Evolutionary conservation across 306 rosid genomes (phyloP).

Genomic region (Trifolium subterraneum): DNA sequence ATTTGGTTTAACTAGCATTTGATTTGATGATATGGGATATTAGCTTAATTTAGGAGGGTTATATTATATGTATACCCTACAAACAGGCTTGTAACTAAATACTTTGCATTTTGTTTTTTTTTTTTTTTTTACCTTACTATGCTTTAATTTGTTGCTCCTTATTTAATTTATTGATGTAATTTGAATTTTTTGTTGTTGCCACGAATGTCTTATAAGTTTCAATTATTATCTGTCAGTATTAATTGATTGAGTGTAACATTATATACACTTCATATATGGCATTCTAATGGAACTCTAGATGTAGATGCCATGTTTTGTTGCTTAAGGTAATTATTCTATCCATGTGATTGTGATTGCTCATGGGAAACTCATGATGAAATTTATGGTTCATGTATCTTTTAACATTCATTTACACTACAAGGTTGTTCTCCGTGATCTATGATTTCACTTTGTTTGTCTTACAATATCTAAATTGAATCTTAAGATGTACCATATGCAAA

Average conservation of each 20-base stretch:
- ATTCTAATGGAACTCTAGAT: background rate
- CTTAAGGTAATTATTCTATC: background rate
- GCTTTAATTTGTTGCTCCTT: constrained; percentile 35
- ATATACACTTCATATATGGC: background rate
- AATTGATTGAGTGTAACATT: constrained; percentile 20
- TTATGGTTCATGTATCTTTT: background rate
- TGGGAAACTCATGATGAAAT: constrained; percentile 13
- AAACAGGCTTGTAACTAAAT: constrained; percentile 85
- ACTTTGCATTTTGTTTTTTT: constrained; percentile 53
- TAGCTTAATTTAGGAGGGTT: constrained; percentile 75
- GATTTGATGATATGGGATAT: constrained; percentile 49
- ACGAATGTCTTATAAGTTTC: constrained; percentile 12
- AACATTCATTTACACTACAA: background rate
- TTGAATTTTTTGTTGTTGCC: constrained; percentile 44
- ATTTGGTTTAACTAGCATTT: constrained; percentile 61
- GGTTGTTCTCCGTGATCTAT: background rate
- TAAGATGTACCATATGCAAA: no score
- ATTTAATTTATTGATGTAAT: constrained; percentile 60
- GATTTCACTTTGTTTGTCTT: no score
- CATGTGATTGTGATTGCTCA: background rate
- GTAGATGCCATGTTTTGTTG: background rate
- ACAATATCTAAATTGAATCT: no score
- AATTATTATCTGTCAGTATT: constrained; percentile 12
- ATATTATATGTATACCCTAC: constrained; percentile 53
- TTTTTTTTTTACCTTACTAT: constrained; percentile 44